Evolutionary conservation across 148 eudicot species (phyloP).

Genomic region (Arctostaphylos glauca): DNA sequence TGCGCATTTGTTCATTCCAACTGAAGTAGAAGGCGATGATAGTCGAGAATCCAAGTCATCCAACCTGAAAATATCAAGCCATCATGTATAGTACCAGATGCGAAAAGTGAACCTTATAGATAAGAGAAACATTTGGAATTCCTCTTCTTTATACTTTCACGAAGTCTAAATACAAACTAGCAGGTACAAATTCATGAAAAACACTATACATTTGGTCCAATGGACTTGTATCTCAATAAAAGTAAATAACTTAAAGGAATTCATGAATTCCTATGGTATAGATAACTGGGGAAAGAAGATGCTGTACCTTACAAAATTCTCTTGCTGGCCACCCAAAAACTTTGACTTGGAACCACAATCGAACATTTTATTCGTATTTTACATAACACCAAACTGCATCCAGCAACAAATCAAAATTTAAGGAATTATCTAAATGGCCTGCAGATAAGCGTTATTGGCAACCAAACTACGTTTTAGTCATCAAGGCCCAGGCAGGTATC

Average conservation of each 20-base stretch:
- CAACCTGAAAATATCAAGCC: conserved; percentile 40
- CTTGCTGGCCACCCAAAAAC: conserved; percentile 42
- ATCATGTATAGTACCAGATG: neutral
- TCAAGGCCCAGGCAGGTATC: neutral
- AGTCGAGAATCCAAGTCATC: conserved; percentile 62
- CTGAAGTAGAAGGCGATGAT: conserved; percentile 53
- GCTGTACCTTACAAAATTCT: conserved; percentile 52
- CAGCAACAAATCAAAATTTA: neutral
- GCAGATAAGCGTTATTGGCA: neutral
- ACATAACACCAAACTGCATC: conserved; percentile 21
- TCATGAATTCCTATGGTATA: neutral
- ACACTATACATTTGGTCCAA: conserved; percentile 6
- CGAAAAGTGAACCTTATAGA: neutral
- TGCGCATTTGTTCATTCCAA: conserved; percentile 46
- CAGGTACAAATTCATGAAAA: neutral
- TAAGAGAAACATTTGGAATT: neutral
- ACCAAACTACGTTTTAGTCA: neutral
- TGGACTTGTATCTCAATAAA: too few relatives aligned
- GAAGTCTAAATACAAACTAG: neutral
- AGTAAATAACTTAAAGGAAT: neutral
- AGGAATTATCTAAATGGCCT: neutral
- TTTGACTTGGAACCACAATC: conserved; percentile 51
- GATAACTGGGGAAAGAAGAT: neutral
- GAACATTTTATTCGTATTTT: conserved; percentile 33
- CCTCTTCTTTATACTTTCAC: neutral